Evolutionary conservation across 106 monocot species (phyloP), one percentile per base, ranked within the genome.

Genomic region (Phalaenopsis aphrodite): DNA sequence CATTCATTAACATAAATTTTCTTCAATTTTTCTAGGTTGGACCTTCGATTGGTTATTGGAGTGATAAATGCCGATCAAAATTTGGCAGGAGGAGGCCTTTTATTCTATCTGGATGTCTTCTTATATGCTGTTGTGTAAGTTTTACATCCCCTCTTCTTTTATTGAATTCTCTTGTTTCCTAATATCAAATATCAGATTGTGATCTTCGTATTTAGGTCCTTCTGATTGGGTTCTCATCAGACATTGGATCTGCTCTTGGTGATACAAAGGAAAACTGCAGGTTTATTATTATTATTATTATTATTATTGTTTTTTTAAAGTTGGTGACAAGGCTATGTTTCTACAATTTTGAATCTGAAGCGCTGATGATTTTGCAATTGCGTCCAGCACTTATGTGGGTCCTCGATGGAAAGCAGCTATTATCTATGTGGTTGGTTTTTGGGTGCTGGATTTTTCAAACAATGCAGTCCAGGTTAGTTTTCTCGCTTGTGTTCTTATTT

Each of bases 251-350:
- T 78, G 73, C 84, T 18, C 79, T 95, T 15, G 93, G 95, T 12
- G 95, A 93, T 72, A 95, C 95, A 46, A 88, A 85, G 49, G 87
- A 93, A 75, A 79, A 93, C 72, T 95, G 95, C 91, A 90, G 90
- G 95, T 92, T 75, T 72, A 0, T 78, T 8, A 38, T 72, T 61
- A 30, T 56, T 14, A 14, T 48, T 47, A 38, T 10, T 68, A 2
- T 11, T n/a, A n/a, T n/a, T n/a, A n/a, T n/a, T n/a, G n/a, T n/a
- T n/a, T 69, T 69, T 18, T 57, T 45, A 45, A n/a, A 61, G n/a
- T 61, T n/a, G 4, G 61, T 61, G 61, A 61, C 10, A 61, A 38
- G 9, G 38, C 30, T 69, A 14, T 65, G 71, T 16, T 41, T 71
- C 39, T 30, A 71, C 10, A 3, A 80, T 77, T 56, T 17, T 61